phyloP scores from a whole-genome alignment of 2,329 filamentous ascomycete species.

The Phialocephala subalpina region DNA sequence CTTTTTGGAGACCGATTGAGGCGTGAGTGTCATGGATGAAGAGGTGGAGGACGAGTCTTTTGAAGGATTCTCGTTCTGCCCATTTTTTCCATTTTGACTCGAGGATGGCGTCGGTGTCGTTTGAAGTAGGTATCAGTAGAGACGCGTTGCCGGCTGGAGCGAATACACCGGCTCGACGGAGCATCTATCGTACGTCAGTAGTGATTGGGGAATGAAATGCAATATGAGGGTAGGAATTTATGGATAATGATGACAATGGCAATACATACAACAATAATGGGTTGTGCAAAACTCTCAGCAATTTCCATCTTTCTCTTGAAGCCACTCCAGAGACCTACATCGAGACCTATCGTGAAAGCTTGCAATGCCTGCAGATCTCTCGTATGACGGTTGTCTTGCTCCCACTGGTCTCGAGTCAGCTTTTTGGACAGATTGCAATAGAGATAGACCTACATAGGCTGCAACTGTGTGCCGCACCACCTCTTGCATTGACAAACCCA shows the following conservation, averaged over 20 bases:
- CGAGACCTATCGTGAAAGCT: conserved; percentile 56
- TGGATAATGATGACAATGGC: no score
- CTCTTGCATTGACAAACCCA: conserved; percentile 36
- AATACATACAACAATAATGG: conserved; percentile 51
- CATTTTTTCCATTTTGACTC: conserved; percentile 72
- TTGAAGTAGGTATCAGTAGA: conserved; percentile 55
- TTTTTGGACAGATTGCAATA: background rate
- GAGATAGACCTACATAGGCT: conserved; percentile 23
- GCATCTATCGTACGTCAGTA: conserved; percentile 47
- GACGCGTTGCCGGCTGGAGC: conserved; percentile 58
- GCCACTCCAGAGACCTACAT: conserved; percentile 65
- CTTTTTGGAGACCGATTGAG: conserved; percentile 72
- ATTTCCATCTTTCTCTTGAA: conserved; percentile 67
- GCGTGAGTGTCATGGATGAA: conserved; percentile 72
- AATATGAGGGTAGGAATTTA: no score
- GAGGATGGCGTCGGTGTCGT: conserved; percentile 63
- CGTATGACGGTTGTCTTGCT: conserved; percentile 57
- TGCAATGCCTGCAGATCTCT: conserved; percentile 60
- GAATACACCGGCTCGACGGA: conserved; percentile 53
- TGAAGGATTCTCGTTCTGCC: conserved; percentile 71
- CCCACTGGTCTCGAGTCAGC: conserved; percentile 46
- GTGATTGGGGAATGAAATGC: no score
- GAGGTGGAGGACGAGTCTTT: conserved; percentile 70
- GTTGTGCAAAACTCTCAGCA: conserved; percentile 61
- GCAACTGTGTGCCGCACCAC: conserved; percentile 26